These are phyloP conservation scores for Arctium minus DNA, from an alignment of 129 eudicot species.

Conservation along the genomic window DNA sequence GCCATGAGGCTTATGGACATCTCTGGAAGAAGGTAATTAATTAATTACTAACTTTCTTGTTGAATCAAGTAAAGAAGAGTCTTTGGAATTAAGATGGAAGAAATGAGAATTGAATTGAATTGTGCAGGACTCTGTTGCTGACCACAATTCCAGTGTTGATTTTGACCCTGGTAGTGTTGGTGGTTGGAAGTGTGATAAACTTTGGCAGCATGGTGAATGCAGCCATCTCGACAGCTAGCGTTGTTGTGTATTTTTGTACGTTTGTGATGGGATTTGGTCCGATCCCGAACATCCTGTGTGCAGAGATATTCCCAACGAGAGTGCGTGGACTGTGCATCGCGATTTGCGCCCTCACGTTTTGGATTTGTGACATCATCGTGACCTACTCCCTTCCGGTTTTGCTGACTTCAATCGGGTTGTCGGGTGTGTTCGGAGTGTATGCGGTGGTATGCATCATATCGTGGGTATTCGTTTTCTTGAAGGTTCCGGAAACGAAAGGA, in stretches of 20 bases:
- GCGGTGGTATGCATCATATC: conserved; percentile 62
- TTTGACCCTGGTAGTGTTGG: conserved; percentile 43
- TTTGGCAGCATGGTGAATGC: conserved; percentile 54
- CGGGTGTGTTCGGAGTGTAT: conserved; percentile 84
- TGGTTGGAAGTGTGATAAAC: conserved; percentile 57
- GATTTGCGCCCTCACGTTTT: conserved; percentile 71
- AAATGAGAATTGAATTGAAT: background rate
- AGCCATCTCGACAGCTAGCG: conserved; percentile 65
- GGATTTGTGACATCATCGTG: conserved; percentile 85
- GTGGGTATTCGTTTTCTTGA: conserved; percentile 81
- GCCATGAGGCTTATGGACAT: conserved; percentile 97
- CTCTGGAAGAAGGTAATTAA: conserved; percentile 74
- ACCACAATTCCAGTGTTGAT: conserved; percentile 74
- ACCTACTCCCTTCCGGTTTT: conserved; percentile 81
- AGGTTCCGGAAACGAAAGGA: conserved; percentile 96
- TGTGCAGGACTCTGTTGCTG: conserved; percentile 65
- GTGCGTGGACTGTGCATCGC: conserved; percentile 95
- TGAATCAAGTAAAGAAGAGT: background rate
- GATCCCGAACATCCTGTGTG: conserved; percentile 82
- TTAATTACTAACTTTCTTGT: conserved; percentile 11
- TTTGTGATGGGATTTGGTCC: conserved; percentile 96
- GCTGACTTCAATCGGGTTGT: conserved; percentile 74
- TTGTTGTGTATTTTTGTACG: conserved; percentile 71
- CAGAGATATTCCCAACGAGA: conserved; percentile 93
- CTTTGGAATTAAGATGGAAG: background rate